Evolutionary conservation across 768 basidiomycete species (phyloP), one percentile per base, ranked within the genome.

Genomic region (Collybiopsis luxurians): DNA sequence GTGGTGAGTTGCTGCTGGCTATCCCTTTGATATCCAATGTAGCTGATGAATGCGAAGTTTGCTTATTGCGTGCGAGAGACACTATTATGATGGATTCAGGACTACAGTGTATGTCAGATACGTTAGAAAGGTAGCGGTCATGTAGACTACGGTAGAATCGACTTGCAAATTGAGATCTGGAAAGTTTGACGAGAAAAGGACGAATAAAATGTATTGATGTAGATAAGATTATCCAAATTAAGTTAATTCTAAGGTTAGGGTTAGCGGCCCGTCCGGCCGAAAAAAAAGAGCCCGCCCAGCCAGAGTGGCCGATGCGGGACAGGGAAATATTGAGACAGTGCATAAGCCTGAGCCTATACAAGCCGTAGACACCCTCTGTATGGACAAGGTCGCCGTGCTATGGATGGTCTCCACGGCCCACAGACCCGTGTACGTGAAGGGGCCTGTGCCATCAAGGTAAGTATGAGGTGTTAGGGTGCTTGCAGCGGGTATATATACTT

Each of bases 261-360:
- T 79, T 79, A 79, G 73, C 23, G 58, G 17, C 2, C 58, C 3
- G 13, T 15, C 64, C 56, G 21, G 49, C n/a, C 63, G 62, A 75
- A 78, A 75, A 76, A 69, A 67, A 60, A 66, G 47, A 71, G 78
- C 79, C 79, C 70, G 68, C 77, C 73, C 75, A 79, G 79, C 79
- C 79, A 80, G 80, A 82, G 80, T 80, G 83, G 82, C 82, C 78
- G 65, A 76, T 78, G 79, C 74, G 74, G 82, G 81, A 86, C 84
- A 72, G 85, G 84, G 79, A 87, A 87, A 87, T 87, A 87, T 87
- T 86, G 63, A 77, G 84, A 86, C 83, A 79, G 79, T 87, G 84
- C 86, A 85, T 85, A 81, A 78, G 77, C 85, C 83, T 75, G 80
- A 81, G 81, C 81, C 70, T 82, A 86, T 79, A 85, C 83, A 84